phyloP scores from a whole-genome alignment of 1,284 basidiomycete genomes.

The Austropuccinia psidii region DNA sequence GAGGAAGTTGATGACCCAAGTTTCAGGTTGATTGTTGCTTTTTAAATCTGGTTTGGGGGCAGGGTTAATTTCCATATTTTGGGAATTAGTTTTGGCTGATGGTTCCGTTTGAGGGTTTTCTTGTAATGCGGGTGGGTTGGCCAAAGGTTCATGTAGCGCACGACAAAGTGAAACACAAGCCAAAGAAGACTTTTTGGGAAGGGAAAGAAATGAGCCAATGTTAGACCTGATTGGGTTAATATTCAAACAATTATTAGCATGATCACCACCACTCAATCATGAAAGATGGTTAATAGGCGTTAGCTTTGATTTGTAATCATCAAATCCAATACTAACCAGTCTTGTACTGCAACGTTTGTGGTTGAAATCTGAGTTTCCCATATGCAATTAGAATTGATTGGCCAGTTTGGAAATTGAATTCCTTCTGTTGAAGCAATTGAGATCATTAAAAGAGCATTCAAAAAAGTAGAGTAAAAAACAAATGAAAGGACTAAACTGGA shows the following conservation, averaged over 20 bases:
- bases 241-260: too few species aligned
- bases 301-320: too few species aligned
- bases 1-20: slow-evolving; percentile 33
- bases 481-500: too few species aligned
- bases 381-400: slow-evolving; percentile 15
- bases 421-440: background rate
- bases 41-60: too few species aligned
- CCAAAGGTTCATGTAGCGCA: slow-evolving; percentile 14
- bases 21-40: background rate
- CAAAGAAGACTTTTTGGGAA: slow-evolving; percentile 16
- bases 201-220: slow-evolving; percentile 23
- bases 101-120: background rate
- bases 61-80: too few species aligned
- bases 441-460: background rate
- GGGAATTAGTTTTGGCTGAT: too few species aligned
- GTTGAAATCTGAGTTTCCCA: slow-evolving; percentile 26
- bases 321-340: slow-evolving; percentile 34
- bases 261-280: too few species aligned
- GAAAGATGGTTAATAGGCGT: too few species aligned
- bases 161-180: slow-evolving; percentile 32
- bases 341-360: slow-evolving; percentile 32
- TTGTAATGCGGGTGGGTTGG: background rate
- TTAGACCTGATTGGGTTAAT: slow-evolving; percentile 27
- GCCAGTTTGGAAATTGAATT: slow-evolving; percentile 28
- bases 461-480: background rate